Evolutionary conservation across 345 rosid species (phyloP).

Genomic region (Eucalyptus paniculata): DNA sequence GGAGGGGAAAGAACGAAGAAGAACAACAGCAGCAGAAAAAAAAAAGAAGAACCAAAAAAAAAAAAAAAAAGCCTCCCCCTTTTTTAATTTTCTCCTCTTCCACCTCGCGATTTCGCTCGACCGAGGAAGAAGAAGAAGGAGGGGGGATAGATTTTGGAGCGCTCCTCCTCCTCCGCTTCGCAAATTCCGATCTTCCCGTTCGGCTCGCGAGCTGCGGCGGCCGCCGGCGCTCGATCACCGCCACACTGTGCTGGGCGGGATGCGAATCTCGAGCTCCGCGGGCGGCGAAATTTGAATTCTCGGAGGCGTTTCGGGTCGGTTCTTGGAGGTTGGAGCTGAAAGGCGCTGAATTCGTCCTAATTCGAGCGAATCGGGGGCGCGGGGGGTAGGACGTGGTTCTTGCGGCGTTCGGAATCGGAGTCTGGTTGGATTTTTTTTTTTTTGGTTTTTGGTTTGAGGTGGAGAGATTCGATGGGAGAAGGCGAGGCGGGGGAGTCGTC

Average conservation of each 20-base stretch:
- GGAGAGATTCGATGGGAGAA: constrained; percentile 50
- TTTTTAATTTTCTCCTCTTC: neutral
- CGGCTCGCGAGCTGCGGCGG: neutral
- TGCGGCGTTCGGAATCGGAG: neutral
- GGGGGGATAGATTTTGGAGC: neutral
- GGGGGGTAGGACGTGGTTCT: neutral
- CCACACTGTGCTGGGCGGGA: neutral
- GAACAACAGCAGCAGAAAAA: neutral
- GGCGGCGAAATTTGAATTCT: neutral
- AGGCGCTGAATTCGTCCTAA: neutral
- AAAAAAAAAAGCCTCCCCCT: constrained; percentile 3
- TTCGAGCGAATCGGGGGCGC: neutral
- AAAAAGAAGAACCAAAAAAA: no score
- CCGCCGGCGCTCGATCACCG: no score
- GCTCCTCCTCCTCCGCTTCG: neutral
- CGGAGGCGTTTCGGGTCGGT: neutral
- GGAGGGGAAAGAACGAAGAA: constrained; percentile 19
- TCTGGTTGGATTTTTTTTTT: neutral
- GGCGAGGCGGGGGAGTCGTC: constrained; percentile 30
- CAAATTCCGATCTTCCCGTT: neutral
- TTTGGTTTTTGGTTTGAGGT: neutral
- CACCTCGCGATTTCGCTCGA: neutral
- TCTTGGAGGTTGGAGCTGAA: neutral
- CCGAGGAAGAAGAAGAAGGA: neutral
- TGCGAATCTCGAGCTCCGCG: neutral